Base-by-base conservation (phyloP, 805 yeast species). In the Wickerhamiella vanderwaltii region DNA sequence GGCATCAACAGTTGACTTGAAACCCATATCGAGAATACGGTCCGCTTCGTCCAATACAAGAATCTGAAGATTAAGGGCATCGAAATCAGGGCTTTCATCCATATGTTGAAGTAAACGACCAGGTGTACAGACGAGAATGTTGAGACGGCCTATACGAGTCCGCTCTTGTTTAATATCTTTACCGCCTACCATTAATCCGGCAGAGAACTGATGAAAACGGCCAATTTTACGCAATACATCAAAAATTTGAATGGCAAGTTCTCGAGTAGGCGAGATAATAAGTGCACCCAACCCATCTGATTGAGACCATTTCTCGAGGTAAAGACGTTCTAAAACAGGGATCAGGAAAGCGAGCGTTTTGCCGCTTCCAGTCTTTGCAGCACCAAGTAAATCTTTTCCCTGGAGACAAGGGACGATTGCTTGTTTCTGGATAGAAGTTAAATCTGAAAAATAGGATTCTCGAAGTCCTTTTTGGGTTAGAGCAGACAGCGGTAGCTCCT, bases 181-280 rank as follows among this genome's bases (percentile, higher is more conserved):
- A 29, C 96, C 96, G 38, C 96, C 96, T 53, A 87, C 86, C 9
- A 87, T 88, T 46, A 86, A 65, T 45, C 95, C 95, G 1, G 95
- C 95, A 5, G 93, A 79, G 46, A 86, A 78, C 2, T 75, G 63
- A 50, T 77, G 78, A 50, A 73, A 67, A 34, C 76, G 72, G 17
- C 95, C 96, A 41, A 86, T 77, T 51, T 77, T 80, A n/a, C 77
- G 66, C 46, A 86, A 62, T 4, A 86, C 95, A 54, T 85, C 94
- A 53, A 86, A 86, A 19, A 79, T 86, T 61, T 86, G 96, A 48
- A 84, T 77, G 0, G 95, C 95, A 51, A 86, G 53, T 55, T 86
- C 96, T 59, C 96, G 71, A 0, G 95, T 86, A 4, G 96, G 95
- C 1, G 94, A 77, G n/a, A 86, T 75, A 18, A 86, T 75, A 44